Evolutionary conservation across 768 basidiomycete genomes (phyloP), one percentile per base, ranked within the genome.

Genomic region (Atractiella rhizophila): DNA sequence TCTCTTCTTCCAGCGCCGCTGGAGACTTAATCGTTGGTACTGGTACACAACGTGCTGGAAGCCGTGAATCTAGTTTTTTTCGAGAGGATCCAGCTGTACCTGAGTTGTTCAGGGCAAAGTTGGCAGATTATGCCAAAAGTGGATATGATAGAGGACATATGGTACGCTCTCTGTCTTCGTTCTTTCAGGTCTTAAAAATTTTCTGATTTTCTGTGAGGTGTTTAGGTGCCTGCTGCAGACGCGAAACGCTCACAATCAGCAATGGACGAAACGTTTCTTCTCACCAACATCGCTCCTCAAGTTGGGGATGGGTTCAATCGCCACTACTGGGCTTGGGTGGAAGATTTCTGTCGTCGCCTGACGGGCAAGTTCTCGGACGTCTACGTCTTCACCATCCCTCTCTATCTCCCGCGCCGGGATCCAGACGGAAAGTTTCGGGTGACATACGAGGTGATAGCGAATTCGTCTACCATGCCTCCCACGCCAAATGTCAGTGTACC

Each of bases 241-340:
- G 86, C 83, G 7, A 96, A 86, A 57, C 60, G 63, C 25, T 82
- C 79, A 13, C 83, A 85, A 61, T 74, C 68, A 41, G 88, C 88
- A 9, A 96, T 94, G 88, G 59, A 94, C 56, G 85, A 98, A 60
- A 98, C 88, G 0, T 98, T 98, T 59, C 62, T 81, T 27, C 61
- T 98, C 33, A 74, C 81, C 0, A 98, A 98, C 54, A 91, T 98
- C 39, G 88, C 91, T 4, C 91, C 91, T 31, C 91, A 98, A 66
- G 83, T 98, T 20, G 91, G 91, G 1, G 80, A 70, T 29, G 91
- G 88, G 0, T 98, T 96, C 65, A 98, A 96, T 55, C 67, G 91
- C 40, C 85, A 96, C 55, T 98, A 94, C 56, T 96, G 86, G 86
- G 86, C 83, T 9, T 91, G 86, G 57, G 60, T 88, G 13, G 82